These are phyloP conservation scores for Neolentinus lepideus DNA, from an alignment of 1,284 basidiomycete species.

Conservation along the genomic window DNA sequence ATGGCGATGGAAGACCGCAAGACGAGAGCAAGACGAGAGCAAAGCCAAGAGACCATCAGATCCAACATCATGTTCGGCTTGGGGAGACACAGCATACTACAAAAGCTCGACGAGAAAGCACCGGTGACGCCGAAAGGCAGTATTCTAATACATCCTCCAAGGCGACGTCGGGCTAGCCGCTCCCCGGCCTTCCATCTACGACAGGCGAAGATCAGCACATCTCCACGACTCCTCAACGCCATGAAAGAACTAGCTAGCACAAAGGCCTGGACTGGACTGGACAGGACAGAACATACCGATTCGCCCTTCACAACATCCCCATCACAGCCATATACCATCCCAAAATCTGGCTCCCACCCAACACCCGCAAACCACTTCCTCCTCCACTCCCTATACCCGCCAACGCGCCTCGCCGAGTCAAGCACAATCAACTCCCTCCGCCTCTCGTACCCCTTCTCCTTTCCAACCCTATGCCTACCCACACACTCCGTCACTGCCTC, in stretches of 20 bases:
- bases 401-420: background rate
- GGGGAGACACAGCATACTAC: background rate
- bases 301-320: background rate
- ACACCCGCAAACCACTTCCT: background rate
- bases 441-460: background rate
- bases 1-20: too few relatives aligned
- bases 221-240: background rate
- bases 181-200: background rate
- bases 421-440: background rate
- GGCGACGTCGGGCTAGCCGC: background rate
- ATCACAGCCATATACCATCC: background rate
- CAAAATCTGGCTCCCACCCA: background rate
- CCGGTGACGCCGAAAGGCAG: too few relatives aligned
- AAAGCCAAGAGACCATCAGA: too few relatives aligned
- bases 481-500: background rate
- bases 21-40: too few relatives aligned
- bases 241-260: too few relatives aligned
- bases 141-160: background rate
- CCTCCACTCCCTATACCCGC: background rate
- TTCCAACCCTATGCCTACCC: background rate
- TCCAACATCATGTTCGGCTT: background rate
- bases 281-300: background rate
- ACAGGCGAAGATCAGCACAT: background rate
- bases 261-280: too few relatives aligned
- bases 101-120: background rate